Conservation (phyloP, 208 protist species). For the Naegleria lovaniensis region DNA sequence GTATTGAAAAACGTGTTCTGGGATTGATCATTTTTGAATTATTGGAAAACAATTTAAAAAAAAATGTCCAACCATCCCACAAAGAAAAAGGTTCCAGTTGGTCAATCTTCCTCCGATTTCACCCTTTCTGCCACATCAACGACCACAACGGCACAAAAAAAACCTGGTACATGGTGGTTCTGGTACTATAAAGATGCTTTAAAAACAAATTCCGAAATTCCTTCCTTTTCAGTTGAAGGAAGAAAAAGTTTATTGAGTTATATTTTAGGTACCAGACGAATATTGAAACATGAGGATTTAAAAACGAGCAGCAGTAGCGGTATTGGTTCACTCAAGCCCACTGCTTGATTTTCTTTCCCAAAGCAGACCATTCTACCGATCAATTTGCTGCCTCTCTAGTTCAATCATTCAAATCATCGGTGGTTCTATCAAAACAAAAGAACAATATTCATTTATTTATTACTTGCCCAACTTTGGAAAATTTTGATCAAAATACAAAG, state of each 20-base stretch:
- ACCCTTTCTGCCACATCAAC: background rate
- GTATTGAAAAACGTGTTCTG: too few relatives aligned
- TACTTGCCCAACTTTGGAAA: background rate
- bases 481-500: conserved; percentile 10
- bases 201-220: background rate
- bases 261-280: too few relatives aligned
- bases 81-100: too few relatives aligned
- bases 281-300: background rate
- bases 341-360: background rate
- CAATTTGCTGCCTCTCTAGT: background rate
- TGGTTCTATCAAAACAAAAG: background rate
- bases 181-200: conserved; percentile 19
- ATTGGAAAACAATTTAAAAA: too few relatives aligned
- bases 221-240: background rate
- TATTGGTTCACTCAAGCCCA: background rate
- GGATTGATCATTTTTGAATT: too few relatives aligned
- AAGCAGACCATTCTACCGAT: conserved; percentile 8
- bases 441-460: background rate
- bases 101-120: background rate
- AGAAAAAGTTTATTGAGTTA: conserved; percentile 15
- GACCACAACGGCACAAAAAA: background rate
- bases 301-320: too few relatives aligned
- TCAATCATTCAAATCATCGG: background rate
- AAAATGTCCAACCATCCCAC: too few relatives aligned
- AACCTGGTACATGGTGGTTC: background rate